Conservation (phyloP, 768 basidiomycete genomes). For the Boletus subcaerulescens region DNA sequence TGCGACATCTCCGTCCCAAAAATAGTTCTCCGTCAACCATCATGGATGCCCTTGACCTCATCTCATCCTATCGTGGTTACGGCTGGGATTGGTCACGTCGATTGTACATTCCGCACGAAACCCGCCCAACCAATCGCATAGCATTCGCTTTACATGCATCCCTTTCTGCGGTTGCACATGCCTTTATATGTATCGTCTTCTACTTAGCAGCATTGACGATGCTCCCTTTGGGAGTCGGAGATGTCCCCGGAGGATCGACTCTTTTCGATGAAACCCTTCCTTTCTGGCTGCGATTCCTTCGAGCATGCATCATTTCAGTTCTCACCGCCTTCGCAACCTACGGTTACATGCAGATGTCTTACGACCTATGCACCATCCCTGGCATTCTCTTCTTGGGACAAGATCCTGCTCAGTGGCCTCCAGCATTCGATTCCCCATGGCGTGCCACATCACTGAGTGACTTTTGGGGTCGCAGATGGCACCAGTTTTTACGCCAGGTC, state of each 20-base stretch:
- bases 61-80: neutral
- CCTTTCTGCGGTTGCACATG: neutral
- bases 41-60: neutral
- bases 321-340: neutral
- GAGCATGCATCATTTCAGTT: neutral
- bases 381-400: neutral
- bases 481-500: neutral
- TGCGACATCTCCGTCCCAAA: neutral
- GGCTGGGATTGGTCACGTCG: neutral
- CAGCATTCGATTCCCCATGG: neutral
- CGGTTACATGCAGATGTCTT: neutral
- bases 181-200: neutral
- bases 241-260: neutral
- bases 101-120: neutral
- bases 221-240: neutral
- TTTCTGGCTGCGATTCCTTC: neutral
- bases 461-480: neutral
- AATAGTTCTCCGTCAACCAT: neutral
- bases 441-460: neutral
- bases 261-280: neutral
- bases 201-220: neutral
- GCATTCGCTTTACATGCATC: neutral
- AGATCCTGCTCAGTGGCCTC: neutral
- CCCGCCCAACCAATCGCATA: neutral
- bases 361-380: neutral